These are phyloP conservation scores for Cochlearia excelsa DNA, from an alignment of 345 rosid genomes.

Conservation along the genomic window DNA sequence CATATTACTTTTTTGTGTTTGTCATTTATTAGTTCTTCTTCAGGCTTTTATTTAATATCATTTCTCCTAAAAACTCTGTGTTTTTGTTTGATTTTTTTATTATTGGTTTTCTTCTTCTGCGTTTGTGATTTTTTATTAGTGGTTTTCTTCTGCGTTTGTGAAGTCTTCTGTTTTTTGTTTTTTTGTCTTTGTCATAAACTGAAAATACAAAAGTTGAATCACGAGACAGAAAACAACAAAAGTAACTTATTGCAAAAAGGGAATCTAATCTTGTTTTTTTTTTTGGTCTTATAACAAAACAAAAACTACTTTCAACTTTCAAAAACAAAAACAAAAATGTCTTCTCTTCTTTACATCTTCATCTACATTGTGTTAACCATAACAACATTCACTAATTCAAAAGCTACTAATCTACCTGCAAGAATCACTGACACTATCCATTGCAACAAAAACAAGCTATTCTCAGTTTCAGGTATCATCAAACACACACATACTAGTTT, in stretches of 20 bases:
- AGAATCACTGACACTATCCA: conserved; percentile 14
- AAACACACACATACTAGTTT: not conserved
- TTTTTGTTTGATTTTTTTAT: too few relatives aligned
- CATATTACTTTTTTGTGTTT: too few relatives aligned
- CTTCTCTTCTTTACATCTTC: conserved; percentile 19
- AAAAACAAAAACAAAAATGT: conserved; percentile 21
- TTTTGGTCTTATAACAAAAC: conserved; percentile 5
- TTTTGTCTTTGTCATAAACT: conserved; percentile 5
- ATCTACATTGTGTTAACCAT: conserved; percentile 25
- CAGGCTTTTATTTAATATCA: too few relatives aligned
- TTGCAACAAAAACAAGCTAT: conserved; percentile 12
- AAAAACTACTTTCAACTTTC: conserved; percentile 2
- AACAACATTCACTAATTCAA: conserved; percentile 14
- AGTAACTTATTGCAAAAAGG: conserved; percentile 4
- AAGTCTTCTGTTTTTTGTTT: too few relatives aligned
- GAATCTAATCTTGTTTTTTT: not conserved
- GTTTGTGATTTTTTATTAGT: conserved; percentile 5
- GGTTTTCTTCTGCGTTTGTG: too few relatives aligned
- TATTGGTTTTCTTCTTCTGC: too few relatives aligned
- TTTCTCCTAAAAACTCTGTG: too few relatives aligned
- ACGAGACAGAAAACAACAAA: conserved; percentile 32
- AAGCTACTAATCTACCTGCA: conserved; percentile 13
- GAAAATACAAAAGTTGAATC: conserved; percentile 22
- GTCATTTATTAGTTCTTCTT: too few relatives aligned
- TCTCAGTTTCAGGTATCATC: conserved; percentile 25